Evolutionary conservation across 2,329 filamentous ascomycete species (phyloP), one percentile per base, ranked within the genome.

Genomic region (Alternaria atra): DNA sequence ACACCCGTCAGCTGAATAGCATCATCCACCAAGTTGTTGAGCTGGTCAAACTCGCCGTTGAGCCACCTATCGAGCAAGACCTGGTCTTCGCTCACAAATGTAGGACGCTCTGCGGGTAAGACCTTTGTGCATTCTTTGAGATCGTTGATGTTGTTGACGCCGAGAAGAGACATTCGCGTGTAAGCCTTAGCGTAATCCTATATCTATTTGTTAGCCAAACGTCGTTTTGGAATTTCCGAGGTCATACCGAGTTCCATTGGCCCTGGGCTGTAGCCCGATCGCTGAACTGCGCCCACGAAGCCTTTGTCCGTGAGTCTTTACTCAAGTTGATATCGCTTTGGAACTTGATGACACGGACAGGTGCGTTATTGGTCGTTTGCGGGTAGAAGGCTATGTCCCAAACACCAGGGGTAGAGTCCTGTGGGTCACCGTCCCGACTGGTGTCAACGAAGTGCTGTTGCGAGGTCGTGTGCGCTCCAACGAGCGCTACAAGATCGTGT

Each of bases 51-150:
- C 51, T 76, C 66, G 6, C 74, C 75, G 15, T 74, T 66, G 34
- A 76, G 55, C 74, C 73, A 76, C 58, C 70, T 61, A 58, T 77
- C 73, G 23, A 76, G 52, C 10, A 75, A 25, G 1, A 65, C 63
- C 44, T 75, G 72, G 42, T 76, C 73, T 51, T 74, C 59, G 42
- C 54, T 72, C 3, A 68, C 63, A 39, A 78, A 77, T 0, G 59
- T 63, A 6, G 58, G 69, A 6, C 66, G 65, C 27, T 52, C 67
- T 3, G 66, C 68, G 0, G 78, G 85, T 9, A 87, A 73, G 3
- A 84, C 84, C 65, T 83, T 81, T 9, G 84, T 85, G 79, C 85
- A 87, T 64, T 87, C 85, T 15, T 81, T 84, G 43, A 87, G 74
- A 23, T 78, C 72, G 71, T 87, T 87, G 72, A 87, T 84, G 68